Evolutionary conservation across 805 yeast genomes (phyloP).

Genomic region (Ogataea ramenticola): DNA sequence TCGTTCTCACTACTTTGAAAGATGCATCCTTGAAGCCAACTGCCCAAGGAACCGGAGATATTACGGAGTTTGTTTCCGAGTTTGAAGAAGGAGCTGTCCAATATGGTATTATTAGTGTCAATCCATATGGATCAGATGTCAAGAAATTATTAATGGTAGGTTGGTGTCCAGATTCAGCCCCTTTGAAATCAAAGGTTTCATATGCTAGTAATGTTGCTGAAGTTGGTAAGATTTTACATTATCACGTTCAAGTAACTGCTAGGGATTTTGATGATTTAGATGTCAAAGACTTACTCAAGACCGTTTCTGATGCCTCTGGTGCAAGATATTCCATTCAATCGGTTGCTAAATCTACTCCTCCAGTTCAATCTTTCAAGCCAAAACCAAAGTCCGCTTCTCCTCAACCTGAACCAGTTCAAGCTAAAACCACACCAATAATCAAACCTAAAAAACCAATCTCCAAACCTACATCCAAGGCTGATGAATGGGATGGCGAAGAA

Average conservation of each 20-base stretch:
- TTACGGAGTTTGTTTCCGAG: slow-evolving; percentile 70
- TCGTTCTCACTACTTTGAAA: slow-evolving; percentile 69
- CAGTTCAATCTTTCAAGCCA: slow-evolving; percentile 21
- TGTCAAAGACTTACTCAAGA: slow-evolving; percentile 62
- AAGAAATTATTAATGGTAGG: slow-evolving; percentile 79
- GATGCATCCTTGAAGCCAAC: slow-evolving; percentile 41
- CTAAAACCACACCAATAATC: slow-evolving; percentile 10
- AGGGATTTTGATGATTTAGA: slow-evolving; percentile 87
- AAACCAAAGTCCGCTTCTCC: slow-evolving; percentile 32
- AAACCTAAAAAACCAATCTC: slow-evolving; percentile 18
- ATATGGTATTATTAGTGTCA: slow-evolving; percentile 82
- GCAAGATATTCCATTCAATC: slow-evolving; percentile 78
- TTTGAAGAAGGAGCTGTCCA: slow-evolving; percentile 86
- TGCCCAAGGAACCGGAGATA: slow-evolving; percentile 53
- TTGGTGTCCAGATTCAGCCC: slow-evolving; percentile 97
- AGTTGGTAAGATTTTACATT: slow-evolving; percentile 68
- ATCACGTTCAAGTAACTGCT: slow-evolving; percentile 96
- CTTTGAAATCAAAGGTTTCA: slow-evolving; percentile 65
- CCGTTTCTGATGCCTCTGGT: slow-evolving; percentile 88
- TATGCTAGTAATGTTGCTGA: slow-evolving; percentile 75
- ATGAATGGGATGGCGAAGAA: slow-evolving; percentile 69
- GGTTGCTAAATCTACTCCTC: slow-evolving; percentile 13
- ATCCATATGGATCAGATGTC: slow-evolving; percentile 88
- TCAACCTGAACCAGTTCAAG: slow-evolving; percentile 26
- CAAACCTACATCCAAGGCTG: slow-evolving; percentile 22